Conservation (phyloP, 768 basidiomycete genomes). For the Atractiella rhizophila region DNA sequence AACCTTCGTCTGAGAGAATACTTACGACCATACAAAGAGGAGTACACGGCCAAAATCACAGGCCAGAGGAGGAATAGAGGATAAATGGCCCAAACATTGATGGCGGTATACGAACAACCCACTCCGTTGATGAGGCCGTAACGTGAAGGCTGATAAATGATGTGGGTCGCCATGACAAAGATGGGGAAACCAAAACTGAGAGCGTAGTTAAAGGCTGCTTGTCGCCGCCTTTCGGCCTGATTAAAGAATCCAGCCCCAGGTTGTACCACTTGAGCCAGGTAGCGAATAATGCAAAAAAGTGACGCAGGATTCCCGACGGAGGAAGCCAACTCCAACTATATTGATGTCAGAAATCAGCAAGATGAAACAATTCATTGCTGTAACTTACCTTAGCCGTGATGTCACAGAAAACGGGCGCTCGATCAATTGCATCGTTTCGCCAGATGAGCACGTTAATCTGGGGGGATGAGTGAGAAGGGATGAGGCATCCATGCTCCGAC, state of each 20-base stretch:
- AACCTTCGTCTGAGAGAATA: neutral
- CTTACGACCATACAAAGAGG: conserved; percentile 1
- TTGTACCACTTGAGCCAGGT: conserved; percentile 9
- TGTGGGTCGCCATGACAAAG: conserved; percentile 5
- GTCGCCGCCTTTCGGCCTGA: neutral
- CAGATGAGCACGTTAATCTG: conserved; percentile 7
- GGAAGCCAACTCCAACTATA: conserved; percentile 4
- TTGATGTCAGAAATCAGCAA: neutral
- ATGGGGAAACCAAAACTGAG: conserved; percentile 7
- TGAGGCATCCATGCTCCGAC: neutral
- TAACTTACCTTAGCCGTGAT: conserved; percentile 7
- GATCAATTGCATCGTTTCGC: conserved; percentile 6
- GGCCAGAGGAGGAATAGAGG: conserved; percentile 3
- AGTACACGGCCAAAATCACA: conserved; percentile 2
- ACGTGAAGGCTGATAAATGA: conserved; percentile 4
- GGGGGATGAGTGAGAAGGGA: neutral
- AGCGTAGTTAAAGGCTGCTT: conserved; percentile 4
- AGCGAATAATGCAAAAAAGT: conserved; percentile 6
- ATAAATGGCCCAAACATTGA: conserved; percentile 4
- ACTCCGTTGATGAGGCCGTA: neutral
- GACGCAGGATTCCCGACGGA: conserved; percentile 3
- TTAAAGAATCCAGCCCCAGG: conserved; percentile 4
- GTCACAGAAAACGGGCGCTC: conserved; percentile 9
- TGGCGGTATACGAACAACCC: neutral
- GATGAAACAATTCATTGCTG: no score